These are phyloP conservation scores for Calocybe cyanea DNA, from an alignment of 768 basidiomycete genomes.

Conservation along the genomic window DNA sequence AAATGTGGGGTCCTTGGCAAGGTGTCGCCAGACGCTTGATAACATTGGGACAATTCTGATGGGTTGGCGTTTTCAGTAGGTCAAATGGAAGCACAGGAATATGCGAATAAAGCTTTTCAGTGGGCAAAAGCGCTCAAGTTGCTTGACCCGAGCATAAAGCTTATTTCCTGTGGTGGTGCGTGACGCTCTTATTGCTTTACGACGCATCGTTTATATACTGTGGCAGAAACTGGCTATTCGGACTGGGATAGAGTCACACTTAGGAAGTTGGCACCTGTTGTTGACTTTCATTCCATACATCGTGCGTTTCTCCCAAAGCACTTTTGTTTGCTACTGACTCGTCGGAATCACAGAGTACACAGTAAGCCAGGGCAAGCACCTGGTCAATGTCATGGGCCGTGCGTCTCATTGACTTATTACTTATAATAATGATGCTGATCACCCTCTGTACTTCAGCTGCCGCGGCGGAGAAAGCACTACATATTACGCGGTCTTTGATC, in stretches of 20 bases:
- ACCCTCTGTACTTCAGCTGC: slow-evolving; percentile 27
- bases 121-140: slow-evolving; percentile 61
- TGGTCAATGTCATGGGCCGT: slow-evolving; percentile 53
- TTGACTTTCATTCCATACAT: slow-evolving; percentile 50
- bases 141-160: slow-evolving; percentile 51
- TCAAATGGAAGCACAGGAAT: slow-evolving; percentile 51
- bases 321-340: background rate
- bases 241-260: slow-evolving; percentile 42
- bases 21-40: slow-evolving; percentile 18
- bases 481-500: slow-evolving; percentile 46
- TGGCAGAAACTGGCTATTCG: slow-evolving; percentile 38
- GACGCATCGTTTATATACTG: slow-evolving; percentile 10
- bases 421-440: background rate
- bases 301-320: slow-evolving; percentile 17
- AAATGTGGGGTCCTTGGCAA: slow-evolving; percentile 56
- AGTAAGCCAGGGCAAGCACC: slow-evolving; percentile 39
- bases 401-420: slow-evolving; percentile 13
- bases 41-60: background rate
- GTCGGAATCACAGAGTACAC: slow-evolving; percentile 31
- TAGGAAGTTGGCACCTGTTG: slow-evolving; percentile 38
- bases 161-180: slow-evolving; percentile 52
- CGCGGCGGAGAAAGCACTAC: slow-evolving; percentile 50
- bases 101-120: slow-evolving; percentile 51
- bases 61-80: slow-evolving; percentile 33
- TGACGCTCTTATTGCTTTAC: slow-evolving; percentile 1